phyloP scores from a whole-genome alignment of 2,329 filamentous ascomycete species.

The Curvularia verruculosa region DNA sequence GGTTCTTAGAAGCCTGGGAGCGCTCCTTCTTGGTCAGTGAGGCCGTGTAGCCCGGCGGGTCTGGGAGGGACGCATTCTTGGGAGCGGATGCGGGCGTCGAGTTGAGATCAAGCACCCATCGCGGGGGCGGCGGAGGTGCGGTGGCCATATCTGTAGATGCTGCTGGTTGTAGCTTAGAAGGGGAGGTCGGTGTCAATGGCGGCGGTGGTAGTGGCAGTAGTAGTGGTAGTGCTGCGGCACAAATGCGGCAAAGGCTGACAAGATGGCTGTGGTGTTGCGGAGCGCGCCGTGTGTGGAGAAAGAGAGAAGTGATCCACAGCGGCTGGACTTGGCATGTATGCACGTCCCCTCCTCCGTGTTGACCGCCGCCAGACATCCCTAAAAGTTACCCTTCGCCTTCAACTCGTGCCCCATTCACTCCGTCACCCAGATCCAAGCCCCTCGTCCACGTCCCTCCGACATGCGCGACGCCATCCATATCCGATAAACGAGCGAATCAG shows the following conservation, averaged over 20 bases:
- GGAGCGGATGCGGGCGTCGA: slow-evolving; percentile 69
- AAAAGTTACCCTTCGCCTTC: slow-evolving; percentile 23
- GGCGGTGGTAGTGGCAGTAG: background rate
- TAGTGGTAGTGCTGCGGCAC: background rate
- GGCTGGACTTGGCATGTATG: slow-evolving; percentile 26
- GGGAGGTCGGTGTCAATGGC: background rate
- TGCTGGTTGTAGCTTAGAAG: background rate
- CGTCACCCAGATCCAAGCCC: background rate
- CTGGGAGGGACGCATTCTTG: slow-evolving; percentile 72
- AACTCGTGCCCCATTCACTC: slow-evolving; percentile 5
- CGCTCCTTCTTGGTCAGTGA: slow-evolving; percentile 49
- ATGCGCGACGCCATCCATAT: slow-evolving; percentile 27
- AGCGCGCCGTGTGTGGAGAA: slow-evolving; percentile 2
- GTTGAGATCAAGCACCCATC: slow-evolving; percentile 84
- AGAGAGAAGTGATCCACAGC: slow-evolving; percentile 10
- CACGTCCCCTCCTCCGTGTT: slow-evolving; percentile 35
- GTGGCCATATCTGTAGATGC: slow-evolving; percentile 24
- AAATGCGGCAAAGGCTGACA: background rate
- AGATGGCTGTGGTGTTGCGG: slow-evolving; percentile 11
- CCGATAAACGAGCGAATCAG: slow-evolving; percentile 16
- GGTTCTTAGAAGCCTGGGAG: slow-evolving; percentile 44
- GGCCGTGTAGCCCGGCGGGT: slow-evolving; percentile 83
- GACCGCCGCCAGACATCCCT: slow-evolving; percentile 24
- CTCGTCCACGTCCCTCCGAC: slow-evolving; percentile 9
- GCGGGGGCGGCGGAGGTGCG: slow-evolving; percentile 61